Evolutionary conservation across 148 eudicot genomes (phyloP), one percentile per base, ranked within the genome.

Genomic region (Chenopodium berlandieri): DNA sequence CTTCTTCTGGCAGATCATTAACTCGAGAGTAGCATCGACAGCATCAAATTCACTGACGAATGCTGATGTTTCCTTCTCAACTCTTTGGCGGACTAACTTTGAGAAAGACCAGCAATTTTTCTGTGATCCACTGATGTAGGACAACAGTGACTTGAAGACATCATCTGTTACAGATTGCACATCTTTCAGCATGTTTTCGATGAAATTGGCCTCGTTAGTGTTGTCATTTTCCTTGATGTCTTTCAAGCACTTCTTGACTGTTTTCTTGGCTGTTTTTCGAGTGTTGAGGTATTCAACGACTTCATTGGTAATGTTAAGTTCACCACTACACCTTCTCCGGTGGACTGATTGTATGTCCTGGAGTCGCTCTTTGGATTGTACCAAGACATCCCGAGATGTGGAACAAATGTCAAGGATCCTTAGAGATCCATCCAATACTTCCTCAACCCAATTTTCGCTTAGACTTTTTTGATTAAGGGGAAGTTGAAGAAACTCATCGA

Each of bases 371-470:
- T 74, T 86, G 16, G 72, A 78, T 74, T 84, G 82, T 4, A 64
- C 56, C 74, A 82, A 79, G 69, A 73, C 73, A 54, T 89, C 89
- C 73, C 72, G 82, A 23, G 85, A 64, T 7, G 75, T 46, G 2
- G 82, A 65, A 56, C 89, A 87, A 3, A 77, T 50, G 60, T 89
- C 91, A 77, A 89, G 87, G 10, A 89, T 75, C 82, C 79, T 77
- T 9, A 87, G 70, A 72, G 83, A 83, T 25, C 83, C 76, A 46
- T 85, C 88, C 71, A 89, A 79, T 4, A 54, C 37, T 23, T 73
- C 71, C 48, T 80, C 86, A 63, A n/a, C 63, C 63, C 9, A 50
- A 10, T 52, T 68, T 48, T 40, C 13, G n/a, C 32, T 65, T 52
- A 54, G 60, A 7, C 76, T 25, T 44, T 74, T 56, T 60, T 78